phyloP scores from a whole-genome alignment of 768 basidiomycete genomes.

The Tricholoma furcatifolium region DNA sequence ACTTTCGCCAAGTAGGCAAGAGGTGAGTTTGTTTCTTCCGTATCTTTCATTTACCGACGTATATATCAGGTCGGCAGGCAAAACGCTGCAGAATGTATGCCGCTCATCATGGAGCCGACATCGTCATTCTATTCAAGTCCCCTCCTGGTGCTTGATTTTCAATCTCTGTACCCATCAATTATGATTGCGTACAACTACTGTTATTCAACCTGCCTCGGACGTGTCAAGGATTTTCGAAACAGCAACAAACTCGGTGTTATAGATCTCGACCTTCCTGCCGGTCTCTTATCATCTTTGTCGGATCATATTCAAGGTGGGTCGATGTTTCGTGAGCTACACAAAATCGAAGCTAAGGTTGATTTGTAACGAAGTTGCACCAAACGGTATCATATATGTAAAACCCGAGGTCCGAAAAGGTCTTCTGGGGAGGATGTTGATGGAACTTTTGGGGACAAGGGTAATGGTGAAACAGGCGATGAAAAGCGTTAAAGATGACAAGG shows the following conservation, averaged over 20 bases:
- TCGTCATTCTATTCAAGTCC: constrained; percentile 94
- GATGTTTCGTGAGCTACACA: neutral
- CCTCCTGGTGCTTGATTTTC: constrained; percentile 92
- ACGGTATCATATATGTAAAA: constrained; percentile 94
- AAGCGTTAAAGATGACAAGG: constrained; percentile 70
- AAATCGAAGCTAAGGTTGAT: neutral
- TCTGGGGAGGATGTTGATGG: constrained; percentile 86
- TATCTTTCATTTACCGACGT: constrained; percentile 1
- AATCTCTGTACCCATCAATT: constrained; percentile 92
- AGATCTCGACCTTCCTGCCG: constrained; percentile 65
- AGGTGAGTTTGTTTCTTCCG: constrained; percentile 47
- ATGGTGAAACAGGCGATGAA: constrained; percentile 99
- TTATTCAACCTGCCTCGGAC: constrained; percentile 94
- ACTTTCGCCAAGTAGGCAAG: constrained; percentile 82
- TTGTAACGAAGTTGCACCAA: constrained; percentile 73
- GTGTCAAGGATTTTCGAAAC: constrained; percentile 84
- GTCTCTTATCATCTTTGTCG: constrained; percentile 64
- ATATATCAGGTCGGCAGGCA: constrained; percentile 80
- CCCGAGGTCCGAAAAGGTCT: constrained; percentile 79
- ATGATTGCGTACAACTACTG: constrained; percentile 99
- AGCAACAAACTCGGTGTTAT: constrained; percentile 85
- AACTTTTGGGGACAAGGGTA: constrained; percentile 90
- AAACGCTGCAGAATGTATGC: constrained; percentile 95
- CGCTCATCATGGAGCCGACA: constrained; percentile 91
- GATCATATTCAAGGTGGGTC: constrained; percentile 74